Base-by-base conservation (phyloP, 2,329 filamentous ascomycete genomes). In the Macrophomina pseudophaseolina region DNA sequence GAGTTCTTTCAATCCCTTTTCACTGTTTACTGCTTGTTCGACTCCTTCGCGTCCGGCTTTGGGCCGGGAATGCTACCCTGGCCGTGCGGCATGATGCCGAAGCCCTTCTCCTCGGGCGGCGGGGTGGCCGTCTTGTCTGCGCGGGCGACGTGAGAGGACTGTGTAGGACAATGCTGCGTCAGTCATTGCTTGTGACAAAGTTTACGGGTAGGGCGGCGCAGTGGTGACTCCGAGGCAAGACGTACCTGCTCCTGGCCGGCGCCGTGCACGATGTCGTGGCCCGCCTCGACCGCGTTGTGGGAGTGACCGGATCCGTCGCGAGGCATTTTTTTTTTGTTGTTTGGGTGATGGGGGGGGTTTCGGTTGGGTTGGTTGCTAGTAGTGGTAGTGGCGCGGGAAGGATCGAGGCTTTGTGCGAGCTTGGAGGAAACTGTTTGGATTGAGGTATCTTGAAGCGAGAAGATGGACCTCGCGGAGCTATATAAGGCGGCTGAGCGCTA, bases 251-350 rank as follows among this genome's bases (percentile, higher is more conserved):
- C 64, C n/a, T 30, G 18, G 12, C 80, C 82, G 9, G 75, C 76
- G 44, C 84, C 83, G 74, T 85, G 83, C 66, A 76, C 73, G 59
- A 84, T 81, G 75, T 80, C 69, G 69, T 83, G 75, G 66, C 73
- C 74, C 9, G 74, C 72, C 18, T 80, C 79, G 40, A 81, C 71
- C 67, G 80, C 80, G 74, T 85, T 85, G 75, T 85, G 76, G 66
- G 79, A 78, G 69, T 78, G 78, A 64, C 82, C 82, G 72, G 82
- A 81, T 81, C 83, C 83, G 68, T 82, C 75, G 73, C 82, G 81
- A 80, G 83, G 83, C 84, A 85, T 85, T 63, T n/a, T 44, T 42
- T 14, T 5, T n/a, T 35, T 30, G 14, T 12, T 16, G 9, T 23
- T 44, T 46, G 18, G 14, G 38, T 28, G 35, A 35, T 14, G 28